These are phyloP conservation scores for Nitzschia sp. DNA, from an alignment of 108 stramenopile genomes.

Conservation along the genomic window DNA sequence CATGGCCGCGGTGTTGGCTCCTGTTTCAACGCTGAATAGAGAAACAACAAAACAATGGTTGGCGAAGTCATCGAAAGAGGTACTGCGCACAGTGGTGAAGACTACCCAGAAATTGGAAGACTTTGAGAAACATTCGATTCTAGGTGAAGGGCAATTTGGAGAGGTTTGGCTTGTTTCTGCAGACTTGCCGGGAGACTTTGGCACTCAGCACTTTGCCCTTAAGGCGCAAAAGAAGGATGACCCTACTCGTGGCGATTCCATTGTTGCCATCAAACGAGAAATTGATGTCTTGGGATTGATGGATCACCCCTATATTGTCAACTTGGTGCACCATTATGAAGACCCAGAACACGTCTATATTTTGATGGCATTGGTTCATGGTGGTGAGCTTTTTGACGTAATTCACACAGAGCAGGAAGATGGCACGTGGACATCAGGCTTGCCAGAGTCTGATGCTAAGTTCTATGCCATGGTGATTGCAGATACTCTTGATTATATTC, in stretches of 20 bases:
- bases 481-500: constrained; percentile 57
- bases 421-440: constrained; percentile 40
- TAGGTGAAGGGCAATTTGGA: constrained; percentile 70
- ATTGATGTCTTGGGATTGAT: constrained; percentile 44
- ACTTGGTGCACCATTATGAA: constrained; percentile 47
- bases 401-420: constrained; percentile 40
- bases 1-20: neutral
- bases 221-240: constrained; percentile 60
- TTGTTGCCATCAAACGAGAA: constrained; percentile 36
- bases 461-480: constrained; percentile 35
- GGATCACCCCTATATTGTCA: constrained; percentile 63
- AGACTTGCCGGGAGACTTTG: constrained; percentile 53
- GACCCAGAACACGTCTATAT: constrained; percentile 52
- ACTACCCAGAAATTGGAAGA: constrained; percentile 27
- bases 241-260: constrained; percentile 18
- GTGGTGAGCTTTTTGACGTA: constrained; percentile 66
- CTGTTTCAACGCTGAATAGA: neutral
- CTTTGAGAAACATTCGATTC: constrained; percentile 12
- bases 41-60: constrained; percentile 22
- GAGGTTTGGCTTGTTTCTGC: constrained; percentile 80
- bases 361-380: constrained; percentile 48
- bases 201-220: constrained; percentile 76
- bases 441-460: constrained; percentile 28
- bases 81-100: constrained; percentile 25
- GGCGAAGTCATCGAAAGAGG: constrained; percentile 6